phyloP scores from a whole-genome alignment of 2,329 filamentous ascomycete species.

The Emmonsia crescens region DNA sequence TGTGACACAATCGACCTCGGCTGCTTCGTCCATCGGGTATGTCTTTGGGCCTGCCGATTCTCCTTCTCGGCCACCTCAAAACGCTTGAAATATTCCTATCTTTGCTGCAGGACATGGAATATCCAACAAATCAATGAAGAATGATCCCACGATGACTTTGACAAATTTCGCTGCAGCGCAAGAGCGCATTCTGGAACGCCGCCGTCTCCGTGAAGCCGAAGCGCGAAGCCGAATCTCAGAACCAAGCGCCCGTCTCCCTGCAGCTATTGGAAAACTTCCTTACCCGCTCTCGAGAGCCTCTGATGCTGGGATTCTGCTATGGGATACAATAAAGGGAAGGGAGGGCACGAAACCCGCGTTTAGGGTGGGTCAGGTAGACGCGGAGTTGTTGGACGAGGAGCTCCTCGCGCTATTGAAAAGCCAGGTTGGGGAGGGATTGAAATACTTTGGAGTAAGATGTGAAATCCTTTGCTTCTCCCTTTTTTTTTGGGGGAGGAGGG shows the following conservation, averaged over 20 bases:
- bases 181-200: constrained; percentile 71
- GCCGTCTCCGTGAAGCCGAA: constrained; percentile 61
- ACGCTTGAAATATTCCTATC: not conserved
- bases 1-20: constrained; percentile 3
- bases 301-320: constrained; percentile 39
- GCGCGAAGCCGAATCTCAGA: constrained; percentile 44
- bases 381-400: constrained; percentile 89
- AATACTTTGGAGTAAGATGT: constrained; percentile 61
- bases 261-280: constrained; percentile 48
- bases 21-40: not conserved
- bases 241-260: constrained; percentile 40
- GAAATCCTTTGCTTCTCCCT: not conserved
- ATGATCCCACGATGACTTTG: constrained; percentile 41
- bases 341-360: constrained; percentile 77
- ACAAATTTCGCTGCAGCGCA: constrained; percentile 80
- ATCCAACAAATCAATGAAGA: constrained; percentile 4
- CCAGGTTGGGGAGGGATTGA: constrained; percentile 79
- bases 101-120: not conserved
- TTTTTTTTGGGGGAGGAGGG: too few relatives aligned
- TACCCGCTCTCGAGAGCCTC: constrained; percentile 51
- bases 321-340: constrained; percentile 61
- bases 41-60: not conserved
- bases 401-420: constrained; percentile 72
- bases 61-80: not conserved
- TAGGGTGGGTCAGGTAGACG: constrained; percentile 90